Base-by-base conservation (phyloP, 768 basidiomycete species). In the Amanita pseudoporphyria region DNA sequence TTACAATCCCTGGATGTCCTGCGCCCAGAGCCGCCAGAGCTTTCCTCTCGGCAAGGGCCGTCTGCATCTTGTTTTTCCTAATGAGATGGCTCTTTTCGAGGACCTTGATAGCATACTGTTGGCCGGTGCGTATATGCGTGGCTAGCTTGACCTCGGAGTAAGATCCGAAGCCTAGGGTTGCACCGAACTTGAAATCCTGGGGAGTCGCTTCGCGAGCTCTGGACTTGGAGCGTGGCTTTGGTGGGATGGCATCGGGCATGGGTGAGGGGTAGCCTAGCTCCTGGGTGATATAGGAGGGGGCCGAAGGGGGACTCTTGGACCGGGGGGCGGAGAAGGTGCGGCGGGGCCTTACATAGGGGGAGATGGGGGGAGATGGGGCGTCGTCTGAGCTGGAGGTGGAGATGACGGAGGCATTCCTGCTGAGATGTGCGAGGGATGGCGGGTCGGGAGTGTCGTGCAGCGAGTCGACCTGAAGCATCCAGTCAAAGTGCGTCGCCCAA, bases 51-150 rank as follows among this genome's bases (percentile, higher is more conserved):
- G 84, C 77, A 26, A 80, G 70, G n/a, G 84, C 87, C 22, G 84
- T 84, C 22, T 76, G 73, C 59, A 82, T 77, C 63, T 88, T 88
- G 60, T 86, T 81, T 59, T 87, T 83, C 61, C 82, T 77, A 49
- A 81, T 76, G 44, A 94, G 73, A 60, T 91, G 87, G 33, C 74
- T 78, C 71, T 94, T 94, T 66, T 90, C 87, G 45, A 92, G 72
- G 13, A 87, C 60, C 54, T 69, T 69, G 48, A 69, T 53, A 2
- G 66, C 67, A 56, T 63, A 67, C 39, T 62, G 64, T 51, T 82
- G 76, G 16, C 79, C 73, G 13, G 81, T 81, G 35, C 70, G 62
- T 31, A 71, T 62, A 51, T 80, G 70, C 33, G 69, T 73, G 39
- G 72, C 82, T 26, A 69, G 68, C 63, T 76, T 73, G 31, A 82